Evolutionary conservation across 1,284 basidiomycete species (phyloP).

Genomic region (Naganishia sp.): DNA sequence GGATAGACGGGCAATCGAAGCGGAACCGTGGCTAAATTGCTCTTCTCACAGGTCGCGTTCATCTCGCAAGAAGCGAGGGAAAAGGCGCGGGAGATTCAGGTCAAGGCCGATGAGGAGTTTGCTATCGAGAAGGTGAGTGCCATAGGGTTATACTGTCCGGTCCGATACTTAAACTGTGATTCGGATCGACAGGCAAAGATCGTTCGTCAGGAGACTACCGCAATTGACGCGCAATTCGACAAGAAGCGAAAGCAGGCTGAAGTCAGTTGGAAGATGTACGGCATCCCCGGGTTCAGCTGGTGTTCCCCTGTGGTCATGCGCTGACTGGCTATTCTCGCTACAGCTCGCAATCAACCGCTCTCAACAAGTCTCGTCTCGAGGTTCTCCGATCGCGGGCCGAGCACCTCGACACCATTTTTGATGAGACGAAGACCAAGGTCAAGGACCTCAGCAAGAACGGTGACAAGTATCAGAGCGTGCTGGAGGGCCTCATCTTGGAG

Average conservation of each 20-base stretch:
- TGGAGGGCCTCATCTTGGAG: conserved; percentile 80
- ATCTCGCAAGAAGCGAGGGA: conserved; percentile 95
- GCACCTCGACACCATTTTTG: conserved; percentile 85
- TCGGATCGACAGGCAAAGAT: conserved; percentile 72
- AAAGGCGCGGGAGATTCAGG: conserved; percentile 92
- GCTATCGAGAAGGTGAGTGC: conserved; percentile 84
- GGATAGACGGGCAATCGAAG: neutral
- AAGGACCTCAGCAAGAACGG: conserved; percentile 69
- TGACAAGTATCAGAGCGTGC: conserved; percentile 71
- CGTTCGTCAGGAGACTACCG: conserved; percentile 87
- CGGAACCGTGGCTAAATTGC: neutral
- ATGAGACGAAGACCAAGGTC: conserved; percentile 66
- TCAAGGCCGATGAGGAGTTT: conserved; percentile 96
- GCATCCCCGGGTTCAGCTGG: neutral
- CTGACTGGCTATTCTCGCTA: conserved; percentile 15
- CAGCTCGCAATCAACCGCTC: conserved; percentile 92
- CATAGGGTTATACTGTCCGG: neutral
- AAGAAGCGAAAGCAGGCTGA: conserved; percentile 92
- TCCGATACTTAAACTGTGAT: neutral
- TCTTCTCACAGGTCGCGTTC: conserved; percentile 74
- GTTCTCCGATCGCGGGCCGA: conserved; percentile 91
- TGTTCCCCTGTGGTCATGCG: neutral
- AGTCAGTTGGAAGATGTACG: conserved; percentile 91
- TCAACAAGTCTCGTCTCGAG: conserved; percentile 91
- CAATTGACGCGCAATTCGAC: conserved; percentile 87